A percentile compares a stretch with the other conserved stretches of the same genome.
phyloP scores from a whole-genome alignment of 768 basidiomycete genomes.

The Hypholoma sublateritium region DNA sequence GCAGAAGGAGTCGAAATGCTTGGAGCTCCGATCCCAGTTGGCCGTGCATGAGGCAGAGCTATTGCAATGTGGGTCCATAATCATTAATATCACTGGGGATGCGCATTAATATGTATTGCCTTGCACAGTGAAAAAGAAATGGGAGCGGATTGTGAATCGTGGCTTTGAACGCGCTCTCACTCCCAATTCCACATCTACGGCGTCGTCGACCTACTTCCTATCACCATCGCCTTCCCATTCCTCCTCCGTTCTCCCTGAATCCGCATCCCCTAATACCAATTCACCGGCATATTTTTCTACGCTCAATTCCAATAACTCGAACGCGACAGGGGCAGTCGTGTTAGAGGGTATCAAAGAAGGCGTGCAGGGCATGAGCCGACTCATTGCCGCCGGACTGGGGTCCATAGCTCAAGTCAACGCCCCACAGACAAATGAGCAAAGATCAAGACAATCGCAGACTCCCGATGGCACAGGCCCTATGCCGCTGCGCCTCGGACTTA shows the following conservation, averaged over 20 bases:
- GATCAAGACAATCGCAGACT: neutral
- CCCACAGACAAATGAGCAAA: neutral
- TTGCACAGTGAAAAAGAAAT: constrained; percentile 70
- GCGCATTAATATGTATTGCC: neutral
- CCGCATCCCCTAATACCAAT: neutral
- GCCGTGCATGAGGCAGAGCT: constrained; percentile 73
- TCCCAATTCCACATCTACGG: constrained; percentile 8
- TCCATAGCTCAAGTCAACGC: constrained; percentile 17
- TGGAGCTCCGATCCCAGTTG: constrained; percentile 78
- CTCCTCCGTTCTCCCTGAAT: constrained; percentile 6
- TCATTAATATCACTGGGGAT: neutral
- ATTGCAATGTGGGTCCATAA: constrained; percentile 45
- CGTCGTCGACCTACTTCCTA: neutral
- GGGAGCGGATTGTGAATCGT: constrained; percentile 76
- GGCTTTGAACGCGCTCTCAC: constrained; percentile 44
- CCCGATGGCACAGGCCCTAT: neutral
- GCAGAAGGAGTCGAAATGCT: constrained; percentile 82
- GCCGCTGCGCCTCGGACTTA: neutral
- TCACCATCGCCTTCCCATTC: neutral
- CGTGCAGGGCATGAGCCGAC: constrained; percentile 56
- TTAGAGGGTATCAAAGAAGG: constrained; percentile 67
- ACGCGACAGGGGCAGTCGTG: constrained; percentile 33
- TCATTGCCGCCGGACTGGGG: constrained; percentile 49
- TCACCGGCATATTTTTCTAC: no score
- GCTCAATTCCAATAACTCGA: neutral